phyloP scores from a whole-genome alignment of 306 rosid species.

The Inga laurina region DNA sequence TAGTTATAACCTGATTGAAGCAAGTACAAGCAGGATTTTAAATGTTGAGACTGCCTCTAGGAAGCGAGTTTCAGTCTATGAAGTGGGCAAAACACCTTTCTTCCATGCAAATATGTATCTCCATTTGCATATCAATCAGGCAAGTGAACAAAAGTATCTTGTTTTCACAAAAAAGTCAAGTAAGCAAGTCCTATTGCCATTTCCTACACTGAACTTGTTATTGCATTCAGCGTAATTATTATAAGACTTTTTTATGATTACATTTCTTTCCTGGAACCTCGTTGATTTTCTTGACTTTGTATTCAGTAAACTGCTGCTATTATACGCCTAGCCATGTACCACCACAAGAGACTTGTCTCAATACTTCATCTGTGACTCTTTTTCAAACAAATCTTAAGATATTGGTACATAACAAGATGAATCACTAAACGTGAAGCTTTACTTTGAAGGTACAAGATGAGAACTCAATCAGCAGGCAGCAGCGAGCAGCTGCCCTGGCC shows the following conservation, averaged over 20 bases:
- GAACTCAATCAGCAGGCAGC: slow-evolving; percentile 57
- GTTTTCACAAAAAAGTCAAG: background rate
- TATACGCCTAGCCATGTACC: no score
- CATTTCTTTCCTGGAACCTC: no score
- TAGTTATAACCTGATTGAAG: slow-evolving; percentile 71
- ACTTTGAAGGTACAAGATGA: slow-evolving; percentile 51
- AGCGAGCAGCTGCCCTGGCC: slow-evolving; percentile 44
- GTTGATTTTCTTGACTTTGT: no score
- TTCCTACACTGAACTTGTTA: no score
- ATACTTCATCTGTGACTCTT: background rate
- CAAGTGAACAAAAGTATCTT: slow-evolving; percentile 7
- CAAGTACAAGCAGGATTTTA: slow-evolving; percentile 53
- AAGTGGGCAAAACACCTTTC: slow-evolving; percentile 58
- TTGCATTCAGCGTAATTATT: no score
- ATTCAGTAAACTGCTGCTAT: no score
- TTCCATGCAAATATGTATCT: slow-evolving; percentile 59
- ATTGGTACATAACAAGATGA: background rate
- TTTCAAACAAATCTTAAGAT: background rate
- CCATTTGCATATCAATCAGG: slow-evolving; percentile 59
- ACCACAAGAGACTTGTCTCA: no score
- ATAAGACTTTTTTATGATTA: no score
- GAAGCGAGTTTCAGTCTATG: slow-evolving; percentile 57
- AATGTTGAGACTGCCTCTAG: slow-evolving; percentile 81
- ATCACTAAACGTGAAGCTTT: slow-evolving; percentile 3
- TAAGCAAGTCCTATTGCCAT: no score